Evolutionary conservation across 2,329 filamentous ascomycete species (phyloP).

Genomic region (Paramyrothecium roridum): DNA sequence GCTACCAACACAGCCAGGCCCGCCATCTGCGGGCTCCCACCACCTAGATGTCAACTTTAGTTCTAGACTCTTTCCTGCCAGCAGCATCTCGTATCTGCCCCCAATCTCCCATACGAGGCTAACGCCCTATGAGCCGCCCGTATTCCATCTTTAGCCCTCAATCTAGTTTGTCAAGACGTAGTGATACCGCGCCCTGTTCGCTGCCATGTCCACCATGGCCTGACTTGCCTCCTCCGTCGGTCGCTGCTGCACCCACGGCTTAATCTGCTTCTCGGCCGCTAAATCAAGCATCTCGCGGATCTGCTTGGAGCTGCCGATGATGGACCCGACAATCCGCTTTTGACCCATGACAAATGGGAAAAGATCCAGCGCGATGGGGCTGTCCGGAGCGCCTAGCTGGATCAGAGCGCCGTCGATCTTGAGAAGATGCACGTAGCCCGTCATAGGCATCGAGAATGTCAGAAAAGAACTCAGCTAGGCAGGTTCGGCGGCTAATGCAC

Average conservation of each 20-base stretch:
- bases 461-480: not conserved
- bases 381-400: not conserved
- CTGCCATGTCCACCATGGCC: slow-evolving; percentile 51
- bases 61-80: too few relatives aligned
- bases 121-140: too few relatives aligned
- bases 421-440: not conserved
- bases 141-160: not conserved
- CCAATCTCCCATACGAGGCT: too few relatives aligned
- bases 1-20: not conserved
- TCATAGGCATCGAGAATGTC: not conserved
- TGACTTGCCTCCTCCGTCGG: slow-evolving; percentile 54
- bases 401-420: not conserved
- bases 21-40: too few relatives aligned
- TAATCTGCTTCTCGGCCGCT: slow-evolving; percentile 51
- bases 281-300: slow-evolving; percentile 58
- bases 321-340: slow-evolving; percentile 37
- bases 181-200: slow-evolving; percentile 45
- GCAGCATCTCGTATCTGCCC: too few relatives aligned
- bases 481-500: slow-evolving; percentile 1
- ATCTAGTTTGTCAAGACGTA: slow-evolving; percentile 41
- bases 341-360: slow-evolving; percentile 3
- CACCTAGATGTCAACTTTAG: too few relatives aligned
- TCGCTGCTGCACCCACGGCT: slow-evolving; percentile 52
- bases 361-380: not conserved
- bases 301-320: slow-evolving; percentile 49